phyloP scores from a whole-genome alignment of 768 basidiomycete species.

The Basidioascus undulatus region DNA sequence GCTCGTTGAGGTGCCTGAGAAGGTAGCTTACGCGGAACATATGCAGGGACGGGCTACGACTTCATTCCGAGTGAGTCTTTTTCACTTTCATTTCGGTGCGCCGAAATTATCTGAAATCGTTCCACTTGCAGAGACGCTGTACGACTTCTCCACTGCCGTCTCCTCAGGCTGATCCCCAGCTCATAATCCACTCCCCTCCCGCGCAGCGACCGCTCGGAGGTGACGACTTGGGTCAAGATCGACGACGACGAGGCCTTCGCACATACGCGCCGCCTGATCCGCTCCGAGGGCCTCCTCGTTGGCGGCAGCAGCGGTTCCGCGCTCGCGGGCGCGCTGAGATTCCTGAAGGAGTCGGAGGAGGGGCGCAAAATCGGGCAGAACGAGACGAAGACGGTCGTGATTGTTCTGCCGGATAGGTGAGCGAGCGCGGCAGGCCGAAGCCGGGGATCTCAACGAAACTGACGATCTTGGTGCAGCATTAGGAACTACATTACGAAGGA shows the following conservation, averaged over 20 bases:
- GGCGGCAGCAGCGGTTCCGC: slow-evolving; percentile 85
- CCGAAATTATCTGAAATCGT: not conserved
- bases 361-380: slow-evolving; percentile 40
- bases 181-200: not conserved
- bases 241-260: slow-evolving; percentile 56
- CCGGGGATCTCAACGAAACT: too few relatives aligned
- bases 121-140: too few relatives aligned
- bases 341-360: slow-evolving; percentile 39
- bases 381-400: slow-evolving; percentile 61
- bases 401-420: slow-evolving; percentile 74
- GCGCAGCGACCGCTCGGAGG: slow-evolving; percentile 29
- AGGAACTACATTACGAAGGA: slow-evolving; percentile 14
- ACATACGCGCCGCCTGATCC: slow-evolving; percentile 50
- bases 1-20: too few relatives aligned
- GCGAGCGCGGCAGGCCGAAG: too few relatives aligned
- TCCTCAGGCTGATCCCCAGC: too few relatives aligned
- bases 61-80: slow-evolving; percentile 10
- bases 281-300: slow-evolving; percentile 63
- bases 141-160: too few relatives aligned
- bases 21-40: too few relatives aligned
- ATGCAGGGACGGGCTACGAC: slow-evolving; percentile 59
- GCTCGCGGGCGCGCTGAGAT: slow-evolving; percentile 48
- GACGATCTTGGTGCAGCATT: slow-evolving; percentile 2
- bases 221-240: slow-evolving; percentile 61
- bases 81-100: not conserved